Conservation (phyloP, 176 grass and related monocot genomes). For the Oryza glumipatula region DNA sequence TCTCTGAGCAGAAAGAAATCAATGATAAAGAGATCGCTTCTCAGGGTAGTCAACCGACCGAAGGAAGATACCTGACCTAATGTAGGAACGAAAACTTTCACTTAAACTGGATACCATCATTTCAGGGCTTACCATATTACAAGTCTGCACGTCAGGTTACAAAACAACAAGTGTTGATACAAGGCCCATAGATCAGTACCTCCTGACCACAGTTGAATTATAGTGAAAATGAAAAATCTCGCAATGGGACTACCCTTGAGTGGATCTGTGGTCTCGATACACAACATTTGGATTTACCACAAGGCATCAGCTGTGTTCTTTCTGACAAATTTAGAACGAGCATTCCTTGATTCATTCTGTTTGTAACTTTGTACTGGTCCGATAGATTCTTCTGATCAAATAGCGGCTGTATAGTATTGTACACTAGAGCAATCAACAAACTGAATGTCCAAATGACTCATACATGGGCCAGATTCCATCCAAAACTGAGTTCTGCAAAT, state of each 20-base stretch:
- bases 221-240: not conserved
- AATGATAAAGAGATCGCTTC: slow-evolving; percentile 45
- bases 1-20: slow-evolving; percentile 41
- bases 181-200: not conserved
- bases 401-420: slow-evolving; percentile 35
- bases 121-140: not conserved
- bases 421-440: slow-evolving; percentile 30
- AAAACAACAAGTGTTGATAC: not conserved
- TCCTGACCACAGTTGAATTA: not conserved
- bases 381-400: slow-evolving; percentile 13
- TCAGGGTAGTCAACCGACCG: slow-evolving; percentile 23
- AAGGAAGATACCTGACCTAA: slow-evolving; percentile 35
- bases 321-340: not conserved
- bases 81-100: not conserved
- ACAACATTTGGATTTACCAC: not conserved
- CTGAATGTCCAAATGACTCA: not conserved
- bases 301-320: not conserved
- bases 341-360: slow-evolving; percentile 17
- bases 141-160: not conserved
- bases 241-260: not conserved
- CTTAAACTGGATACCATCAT: not conserved
- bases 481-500: not conserved
- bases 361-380: slow-evolving; percentile 27
- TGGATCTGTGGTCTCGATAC: not conserved
- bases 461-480: not conserved